phyloP scores from a whole-genome alignment of 2,329 filamentous ascomycete genomes.

The Diaporthe eres region DNA sequence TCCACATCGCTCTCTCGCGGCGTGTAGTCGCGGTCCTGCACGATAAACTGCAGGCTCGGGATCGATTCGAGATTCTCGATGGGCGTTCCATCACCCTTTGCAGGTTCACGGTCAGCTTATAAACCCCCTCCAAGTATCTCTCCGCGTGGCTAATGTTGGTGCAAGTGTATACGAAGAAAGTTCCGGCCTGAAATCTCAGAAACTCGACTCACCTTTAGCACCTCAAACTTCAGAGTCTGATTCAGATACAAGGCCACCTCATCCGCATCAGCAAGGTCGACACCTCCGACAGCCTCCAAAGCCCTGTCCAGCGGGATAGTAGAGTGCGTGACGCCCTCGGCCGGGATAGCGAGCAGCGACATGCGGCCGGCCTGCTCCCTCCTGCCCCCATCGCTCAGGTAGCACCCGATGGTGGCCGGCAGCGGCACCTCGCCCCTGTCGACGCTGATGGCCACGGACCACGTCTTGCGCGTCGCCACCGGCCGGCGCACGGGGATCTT shows the following conservation, averaged over 20 bases:
- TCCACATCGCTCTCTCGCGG: constrained; percentile 39
- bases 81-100: constrained; percentile 51
- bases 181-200: not conserved
- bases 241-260: constrained; percentile 41
- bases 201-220: constrained; percentile 44
- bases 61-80: constrained; percentile 46
- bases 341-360: constrained; percentile 55
- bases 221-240: constrained; percentile 43
- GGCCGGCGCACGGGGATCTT: not conserved
- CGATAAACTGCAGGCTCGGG: constrained; percentile 54
- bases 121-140: not conserved
- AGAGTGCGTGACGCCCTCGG: constrained; percentile 50
- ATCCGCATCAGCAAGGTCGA: constrained; percentile 30
- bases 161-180: not conserved
- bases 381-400: constrained; percentile 42
- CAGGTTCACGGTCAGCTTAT: not conserved
- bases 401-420: constrained; percentile 55
- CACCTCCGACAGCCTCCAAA: constrained; percentile 42
- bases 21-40: constrained; percentile 50
- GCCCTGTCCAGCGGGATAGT: constrained; percentile 49
- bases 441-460: constrained; percentile 53
- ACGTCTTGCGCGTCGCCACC: constrained; percentile 46
- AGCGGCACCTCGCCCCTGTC: constrained; percentile 55
- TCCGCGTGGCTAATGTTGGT: not conserved
- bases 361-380: constrained; percentile 50